phyloP scores from a whole-genome alignment of 805 yeast species.

The Millerozyma acaciae region DNA sequence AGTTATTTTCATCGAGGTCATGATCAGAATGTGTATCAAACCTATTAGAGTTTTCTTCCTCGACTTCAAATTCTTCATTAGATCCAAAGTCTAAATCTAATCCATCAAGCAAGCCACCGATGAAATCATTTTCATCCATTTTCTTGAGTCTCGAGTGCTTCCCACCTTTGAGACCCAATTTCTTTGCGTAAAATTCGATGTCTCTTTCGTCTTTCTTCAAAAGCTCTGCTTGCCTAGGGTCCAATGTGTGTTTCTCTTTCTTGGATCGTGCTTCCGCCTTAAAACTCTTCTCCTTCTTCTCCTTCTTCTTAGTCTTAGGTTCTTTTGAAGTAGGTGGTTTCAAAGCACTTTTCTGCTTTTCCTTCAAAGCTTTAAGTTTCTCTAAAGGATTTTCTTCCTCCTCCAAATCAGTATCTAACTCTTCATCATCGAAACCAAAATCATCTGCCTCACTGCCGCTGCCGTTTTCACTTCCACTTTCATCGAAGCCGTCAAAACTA shows the following conservation, averaged over 20 bases:
- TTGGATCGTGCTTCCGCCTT: slow-evolving; percentile 13
- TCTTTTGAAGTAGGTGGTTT: slow-evolving; percentile 3
- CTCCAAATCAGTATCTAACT: slow-evolving; percentile 16
- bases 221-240: too few relatives aligned
- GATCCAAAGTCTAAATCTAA: slow-evolving; percentile 45
- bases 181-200: slow-evolving; percentile 76
- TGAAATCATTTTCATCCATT: slow-evolving; percentile 63
- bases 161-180: slow-evolving; percentile 63
- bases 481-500: slow-evolving; percentile 5
- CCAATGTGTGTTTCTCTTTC: too few relatives aligned
- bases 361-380: slow-evolving; percentile 18
- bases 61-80: slow-evolving; percentile 15
- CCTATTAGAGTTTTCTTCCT: slow-evolving; percentile 3
- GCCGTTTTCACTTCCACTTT: neutral
- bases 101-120: slow-evolving; percentile 83
- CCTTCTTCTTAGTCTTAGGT: slow-evolving; percentile 6
- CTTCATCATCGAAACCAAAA: slow-evolving; percentile 33
- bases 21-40: slow-evolving; percentile 14
- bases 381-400: slow-evolving; percentile 23
- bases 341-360: slow-evolving; percentile 10
- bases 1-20: slow-evolving; percentile 9
- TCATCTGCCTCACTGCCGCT: slow-evolving; percentile 38
- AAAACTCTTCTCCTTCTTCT: slow-evolving; percentile 7
- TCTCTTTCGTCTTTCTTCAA: slow-evolving; percentile 69
- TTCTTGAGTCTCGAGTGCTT: slow-evolving; percentile 44